Evolutionary conservation across 169 alveolate genomes (phyloP), one percentile per base, ranked within the genome.

Genomic region (Besnoitia besnoiti): DNA sequence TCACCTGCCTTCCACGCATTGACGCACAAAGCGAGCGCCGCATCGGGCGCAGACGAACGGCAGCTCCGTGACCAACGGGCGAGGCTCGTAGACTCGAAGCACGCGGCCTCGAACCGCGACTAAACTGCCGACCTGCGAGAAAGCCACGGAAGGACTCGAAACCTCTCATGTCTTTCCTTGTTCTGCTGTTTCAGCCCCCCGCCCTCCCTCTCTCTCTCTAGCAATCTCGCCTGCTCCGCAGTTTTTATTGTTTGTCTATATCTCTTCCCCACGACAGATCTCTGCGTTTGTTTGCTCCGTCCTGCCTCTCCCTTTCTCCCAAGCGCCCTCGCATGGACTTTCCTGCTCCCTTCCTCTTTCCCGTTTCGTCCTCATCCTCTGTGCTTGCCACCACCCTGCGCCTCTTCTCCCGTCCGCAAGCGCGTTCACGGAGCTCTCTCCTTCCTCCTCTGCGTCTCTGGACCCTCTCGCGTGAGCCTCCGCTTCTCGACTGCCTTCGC

Each of bases 71-170:
- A 77, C 87, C 62, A 89, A 49, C 40, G 85, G 87, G 0, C 62
- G 85, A 0, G 88, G 77, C 12, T 90, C 27, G 76, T 89, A 42
- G 47, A 27, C 85, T 0, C 92, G 92, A 14, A 89, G 79, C n/a
- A 89, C 92, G 75, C 50, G 8, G 35, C 92, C 92, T n/a, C 46
- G 67, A 12, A 89, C 67, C 30, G 92, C 55, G 30, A 89, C 92
- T 24, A 89, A 77, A 33, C 87, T 55, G 33, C 92, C 92, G 7
- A 67, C 80, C 88, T 89, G 49, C 14, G 44, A 1, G n/a, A n/a
- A n/a, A n/a, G n/a, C n/a, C n/a, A n/a, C n/a, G n/a, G 59, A 10
- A 77, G 40, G 5, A 42, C 55, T 0, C 10, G n/a, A 42, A 77
- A 77, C 80, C 76, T 5, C 30, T 5, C 19, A 33, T n/a, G 80